Evolutionary conservation across 495 filamentous ascomycete species (phyloP).

Genomic region (Daldinia concentrica): DNA sequence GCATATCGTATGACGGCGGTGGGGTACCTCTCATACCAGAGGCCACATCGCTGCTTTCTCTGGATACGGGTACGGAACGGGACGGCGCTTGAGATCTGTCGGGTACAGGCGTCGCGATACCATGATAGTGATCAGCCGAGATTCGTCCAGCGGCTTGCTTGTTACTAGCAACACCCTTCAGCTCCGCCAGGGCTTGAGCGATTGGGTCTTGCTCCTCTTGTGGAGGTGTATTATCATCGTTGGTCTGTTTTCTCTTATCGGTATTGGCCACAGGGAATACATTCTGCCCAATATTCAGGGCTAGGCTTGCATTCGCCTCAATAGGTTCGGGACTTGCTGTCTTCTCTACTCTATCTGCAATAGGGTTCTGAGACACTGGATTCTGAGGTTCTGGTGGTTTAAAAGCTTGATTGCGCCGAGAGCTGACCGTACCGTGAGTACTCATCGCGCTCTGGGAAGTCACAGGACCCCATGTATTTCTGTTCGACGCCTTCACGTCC

Average conservation of each 20-base stretch:
- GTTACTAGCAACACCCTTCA: conserved; percentile 77
- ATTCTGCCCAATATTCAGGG: conserved; percentile 95
- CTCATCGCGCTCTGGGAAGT: neutral
- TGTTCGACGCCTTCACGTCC: conserved; percentile 62
- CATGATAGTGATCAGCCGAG: conserved; percentile 93
- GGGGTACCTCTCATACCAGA: conserved; percentile 72
- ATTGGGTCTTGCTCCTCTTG: conserved; percentile 76
- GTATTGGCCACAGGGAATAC: conserved; percentile 96
- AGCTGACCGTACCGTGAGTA: conserved; percentile 8
- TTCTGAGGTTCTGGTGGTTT: conserved; percentile 45
- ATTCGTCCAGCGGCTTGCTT: conserved; percentile 81
- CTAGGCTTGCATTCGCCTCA: conserved; percentile 90
- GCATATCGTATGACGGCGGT: conserved; percentile 85
- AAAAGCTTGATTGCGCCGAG: conserved; percentile 45
- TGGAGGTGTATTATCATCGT: conserved; percentile 48
- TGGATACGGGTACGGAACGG: conserved; percentile 58
- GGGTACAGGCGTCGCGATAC: conserved; percentile 80
- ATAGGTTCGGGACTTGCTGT: conserved; percentile 81
- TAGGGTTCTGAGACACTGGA: conserved; percentile 48
- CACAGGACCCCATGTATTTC: conserved; percentile 68
- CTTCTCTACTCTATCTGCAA: conserved; percentile 49
- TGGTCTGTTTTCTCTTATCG: conserved; percentile 59
- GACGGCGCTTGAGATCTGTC: conserved; percentile 49
- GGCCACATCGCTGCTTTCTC: conserved; percentile 56
- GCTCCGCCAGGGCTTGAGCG: conserved; percentile 87